Conservation (phyloP, 2,329 filamentous ascomycete species). For the Clonostachys rosea region DNA sequence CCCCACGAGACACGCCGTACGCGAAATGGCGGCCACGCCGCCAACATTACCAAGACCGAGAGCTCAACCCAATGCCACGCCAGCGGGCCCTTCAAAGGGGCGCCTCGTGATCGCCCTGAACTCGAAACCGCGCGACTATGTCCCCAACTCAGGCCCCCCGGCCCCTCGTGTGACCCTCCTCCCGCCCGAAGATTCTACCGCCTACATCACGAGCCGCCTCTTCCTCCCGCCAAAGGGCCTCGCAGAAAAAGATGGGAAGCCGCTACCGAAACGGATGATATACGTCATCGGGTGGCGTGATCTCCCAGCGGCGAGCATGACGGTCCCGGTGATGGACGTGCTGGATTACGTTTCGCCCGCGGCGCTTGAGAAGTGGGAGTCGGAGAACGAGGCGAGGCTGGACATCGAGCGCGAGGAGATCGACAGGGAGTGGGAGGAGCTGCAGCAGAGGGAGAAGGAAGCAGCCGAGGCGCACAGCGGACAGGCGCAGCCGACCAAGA, state of each 20-base stretch:
- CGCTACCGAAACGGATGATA: conserved; percentile 36
- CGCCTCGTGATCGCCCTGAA: neutral
- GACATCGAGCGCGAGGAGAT: conserved; percentile 28
- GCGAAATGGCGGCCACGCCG: too few relatives aligned
- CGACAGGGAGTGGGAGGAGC: conserved; percentile 13
- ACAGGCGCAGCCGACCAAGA: neutral
- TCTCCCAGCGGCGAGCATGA: conserved; percentile 38
- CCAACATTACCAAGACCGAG: too few relatives aligned
- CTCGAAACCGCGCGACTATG: conserved; percentile 24
- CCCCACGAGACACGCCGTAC: too few relatives aligned
- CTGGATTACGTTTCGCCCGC: conserved; percentile 55
- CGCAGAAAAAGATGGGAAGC: conserved; percentile 25
- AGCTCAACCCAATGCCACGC: too few relatives aligned
- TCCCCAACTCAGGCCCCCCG: conserved; percentile 40
- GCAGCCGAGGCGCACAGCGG: neutral
- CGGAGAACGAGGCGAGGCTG: conserved; percentile 31
- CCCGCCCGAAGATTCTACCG: conserved; percentile 43
- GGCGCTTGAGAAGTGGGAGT: conserved; percentile 53
- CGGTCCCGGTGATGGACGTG: conserved; percentile 40
- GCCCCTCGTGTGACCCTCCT: conserved; percentile 40
- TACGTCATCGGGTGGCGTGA: conserved; percentile 54
- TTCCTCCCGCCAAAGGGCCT: conserved; percentile 28
- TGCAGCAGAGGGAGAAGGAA: neutral
- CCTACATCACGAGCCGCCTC: conserved; percentile 52
- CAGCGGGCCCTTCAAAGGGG: neutral